Percentiles rank a stretch among this genome's conserved stretches.
phyloP scores from a whole-genome alignment of 805 yeast species.

The Ogataea glucozyma region DNA sequence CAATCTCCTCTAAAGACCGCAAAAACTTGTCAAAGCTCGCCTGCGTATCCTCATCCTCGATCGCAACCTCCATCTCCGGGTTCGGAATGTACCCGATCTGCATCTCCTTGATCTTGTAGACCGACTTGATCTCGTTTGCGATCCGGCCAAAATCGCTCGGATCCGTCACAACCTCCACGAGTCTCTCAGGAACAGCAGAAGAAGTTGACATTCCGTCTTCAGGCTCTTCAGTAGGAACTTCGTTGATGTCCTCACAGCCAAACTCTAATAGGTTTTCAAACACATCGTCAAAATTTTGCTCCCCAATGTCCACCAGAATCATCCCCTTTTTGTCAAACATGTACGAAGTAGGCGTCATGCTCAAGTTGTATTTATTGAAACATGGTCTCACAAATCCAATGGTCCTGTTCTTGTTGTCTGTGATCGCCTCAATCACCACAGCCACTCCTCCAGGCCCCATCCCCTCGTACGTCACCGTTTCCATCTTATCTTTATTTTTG shows the following conservation, averaged over 20 bases:
- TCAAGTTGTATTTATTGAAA: slow-evolving; percentile 61
- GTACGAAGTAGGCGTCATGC: slow-evolving; percentile 74
- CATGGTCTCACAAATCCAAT: slow-evolving; percentile 73
- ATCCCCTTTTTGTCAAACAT: slow-evolving; percentile 80
- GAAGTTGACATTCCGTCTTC: slow-evolving; percentile 31
- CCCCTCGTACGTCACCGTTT: slow-evolving; percentile 76
- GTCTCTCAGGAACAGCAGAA: too few relatives aligned
- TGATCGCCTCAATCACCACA: slow-evolving; percentile 77
- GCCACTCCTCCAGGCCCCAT: slow-evolving; percentile 93
- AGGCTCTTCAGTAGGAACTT: slow-evolving; percentile 26
- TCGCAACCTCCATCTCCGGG: slow-evolving; percentile 56
- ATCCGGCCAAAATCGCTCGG: slow-evolving; percentile 62
- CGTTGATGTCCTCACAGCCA: slow-evolving; percentile 72
- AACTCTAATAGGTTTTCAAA: slow-evolving; percentile 75
- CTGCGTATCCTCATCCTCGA: slow-evolving; percentile 52
- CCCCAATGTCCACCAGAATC: slow-evolving; percentile 50
- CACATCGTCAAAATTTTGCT: slow-evolving; percentile 53
- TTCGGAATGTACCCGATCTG: slow-evolving; percentile 69
- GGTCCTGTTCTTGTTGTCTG: slow-evolving; percentile 86
- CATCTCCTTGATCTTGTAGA: slow-evolving; percentile 66
- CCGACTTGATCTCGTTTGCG: slow-evolving; percentile 56
- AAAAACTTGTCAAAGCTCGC: slow-evolving; percentile 59
- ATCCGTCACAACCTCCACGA: slow-evolving; percentile 59
- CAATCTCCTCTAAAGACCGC: slow-evolving; percentile 67
- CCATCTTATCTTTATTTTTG: slow-evolving; percentile 45